phyloP scores from a whole-genome alignment of 2,329 filamentous ascomycete species.

The Ophiocordyceps polyrhachis-furcata region DNA sequence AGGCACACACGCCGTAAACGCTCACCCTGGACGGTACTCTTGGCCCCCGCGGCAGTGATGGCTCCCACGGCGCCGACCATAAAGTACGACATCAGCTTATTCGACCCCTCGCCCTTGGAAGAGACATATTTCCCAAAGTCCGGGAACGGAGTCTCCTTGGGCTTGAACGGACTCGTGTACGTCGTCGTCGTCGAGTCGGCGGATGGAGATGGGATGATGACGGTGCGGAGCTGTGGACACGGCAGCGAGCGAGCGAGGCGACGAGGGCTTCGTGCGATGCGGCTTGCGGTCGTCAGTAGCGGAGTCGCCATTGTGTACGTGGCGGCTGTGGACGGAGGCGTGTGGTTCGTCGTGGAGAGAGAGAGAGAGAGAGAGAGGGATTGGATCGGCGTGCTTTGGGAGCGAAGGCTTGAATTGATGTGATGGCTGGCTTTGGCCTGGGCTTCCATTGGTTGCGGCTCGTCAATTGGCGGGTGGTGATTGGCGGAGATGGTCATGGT shows the following conservation, averaged over 20 bases:
- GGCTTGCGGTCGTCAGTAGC: too few relatives aligned
- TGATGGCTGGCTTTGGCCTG: slow-evolving; percentile 15
- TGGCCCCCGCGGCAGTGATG: slow-evolving; percentile 80
- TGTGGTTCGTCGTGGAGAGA: not conserved
- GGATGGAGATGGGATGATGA: slow-evolving; percentile 32
- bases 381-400: too few relatives aligned
- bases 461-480: slow-evolving; percentile 27
- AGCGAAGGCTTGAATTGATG: too few relatives aligned
- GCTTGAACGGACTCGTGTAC: slow-evolving; percentile 48
- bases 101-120: slow-evolving; percentile 46
- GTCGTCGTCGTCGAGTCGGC: slow-evolving; percentile 23
- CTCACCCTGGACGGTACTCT: slow-evolving; percentile 85
- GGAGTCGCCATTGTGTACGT: too few relatives aligned
- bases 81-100: slow-evolving; percentile 91
- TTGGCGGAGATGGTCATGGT: slow-evolving; percentile 16
- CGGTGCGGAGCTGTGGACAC: slow-evolving; percentile 28
- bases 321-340: slow-evolving; percentile 21
- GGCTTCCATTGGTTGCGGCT: slow-evolving; percentile 19
- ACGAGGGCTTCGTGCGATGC: not conserved
- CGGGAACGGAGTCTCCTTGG: too few relatives aligned
- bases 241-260: too few relatives aligned
- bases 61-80: slow-evolving; percentile 95
- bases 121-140: slow-evolving; percentile 80
- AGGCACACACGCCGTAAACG: too few relatives aligned
- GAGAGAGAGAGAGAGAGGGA: not conserved